Percentiles rank a stretch among this genome's conserved stretches.
Evolutionary conservation across 345 rosid species (phyloP).

Genomic region (Limnanthes douglasii): DNA sequence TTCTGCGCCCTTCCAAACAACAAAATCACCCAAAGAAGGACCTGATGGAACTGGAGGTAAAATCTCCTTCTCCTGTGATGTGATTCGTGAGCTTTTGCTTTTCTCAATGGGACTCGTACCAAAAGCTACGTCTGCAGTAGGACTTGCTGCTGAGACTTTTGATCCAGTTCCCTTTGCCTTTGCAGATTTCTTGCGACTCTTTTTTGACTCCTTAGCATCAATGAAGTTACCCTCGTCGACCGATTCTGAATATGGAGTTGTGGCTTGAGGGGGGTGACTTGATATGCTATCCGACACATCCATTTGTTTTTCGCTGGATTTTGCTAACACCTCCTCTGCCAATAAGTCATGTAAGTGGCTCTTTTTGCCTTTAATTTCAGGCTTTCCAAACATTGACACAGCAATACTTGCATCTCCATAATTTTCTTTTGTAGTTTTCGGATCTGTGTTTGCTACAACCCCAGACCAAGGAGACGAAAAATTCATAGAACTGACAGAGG

Average conservation of each 20-base stretch:
- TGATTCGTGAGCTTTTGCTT: slow-evolving; percentile 42
- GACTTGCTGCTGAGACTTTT: slow-evolving; percentile 24
- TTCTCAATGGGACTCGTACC: slow-evolving; percentile 56
- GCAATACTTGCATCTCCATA: slow-evolving; percentile 19
- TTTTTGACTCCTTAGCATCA: slow-evolving; percentile 80
- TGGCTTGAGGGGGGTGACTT: slow-evolving; percentile 16
- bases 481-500: slow-evolving; percentile 24
- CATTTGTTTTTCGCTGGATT: slow-evolving; percentile 29
- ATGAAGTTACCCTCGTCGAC: slow-evolving; percentile 60
- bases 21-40: slow-evolving; percentile 95
- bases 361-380: slow-evolving; percentile 38
- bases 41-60: slow-evolving; percentile 78
- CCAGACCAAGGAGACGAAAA: slow-evolving; percentile 70
- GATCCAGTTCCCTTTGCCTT: slow-evolving; percentile 52
- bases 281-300: slow-evolving; percentile 18
- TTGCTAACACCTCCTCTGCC: slow-evolving; percentile 50
- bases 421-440: slow-evolving; percentile 26
- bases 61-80: slow-evolving; percentile 51
- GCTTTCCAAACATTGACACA: slow-evolving; percentile 21
- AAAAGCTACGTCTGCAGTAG: slow-evolving; percentile 31
- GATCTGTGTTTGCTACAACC: slow-evolving; percentile 39
- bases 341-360: slow-evolving; percentile 58
- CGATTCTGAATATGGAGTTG: slow-evolving; percentile 17
- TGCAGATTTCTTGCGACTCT: slow-evolving; percentile 82
- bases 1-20: slow-evolving; percentile 80